Percentiles rank a stretch among this genome's conserved stretches.
These are phyloP conservation scores for Malassezia furfur DNA, from an alignment of 1,284 basidiomycete genomes.

Conservation along the genomic window DNA sequence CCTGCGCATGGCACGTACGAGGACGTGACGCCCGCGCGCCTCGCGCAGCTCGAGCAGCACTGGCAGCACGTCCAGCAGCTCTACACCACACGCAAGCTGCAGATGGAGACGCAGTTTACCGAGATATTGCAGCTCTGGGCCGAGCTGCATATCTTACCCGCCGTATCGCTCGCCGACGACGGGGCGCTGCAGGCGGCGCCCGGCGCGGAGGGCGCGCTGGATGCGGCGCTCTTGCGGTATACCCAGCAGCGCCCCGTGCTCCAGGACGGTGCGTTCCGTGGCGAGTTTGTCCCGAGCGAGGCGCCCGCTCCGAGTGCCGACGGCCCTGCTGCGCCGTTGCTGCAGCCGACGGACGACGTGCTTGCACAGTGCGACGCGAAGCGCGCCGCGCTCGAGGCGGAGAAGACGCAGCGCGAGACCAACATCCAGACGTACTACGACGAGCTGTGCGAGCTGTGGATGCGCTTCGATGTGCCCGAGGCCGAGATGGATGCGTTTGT, in stretches of 20 bases:
- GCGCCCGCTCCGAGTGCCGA: slow-evolving; percentile 6
- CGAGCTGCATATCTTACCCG: slow-evolving; percentile 30
- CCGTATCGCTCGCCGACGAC: slow-evolving; percentile 21
- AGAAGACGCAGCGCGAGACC: slow-evolving; percentile 35
- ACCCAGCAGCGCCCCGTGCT: slow-evolving; percentile 29
- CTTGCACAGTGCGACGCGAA: slow-evolving; percentile 25
- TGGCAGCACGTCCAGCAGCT: slow-evolving; percentile 31
- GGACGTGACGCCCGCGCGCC: slow-evolving; percentile 24
- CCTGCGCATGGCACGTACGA: slow-evolving; percentile 4
- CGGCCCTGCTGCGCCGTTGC: slow-evolving; percentile 15
- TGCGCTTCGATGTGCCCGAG: slow-evolving; percentile 41
- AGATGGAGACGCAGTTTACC: slow-evolving; percentile 26
- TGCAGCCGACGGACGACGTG: slow-evolving; percentile 22
- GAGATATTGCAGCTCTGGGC: slow-evolving; percentile 42
- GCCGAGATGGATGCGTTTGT: slow-evolving; percentile 46
- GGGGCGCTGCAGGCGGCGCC: slow-evolving; percentile 18
- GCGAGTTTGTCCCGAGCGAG: slow-evolving; percentile 22
- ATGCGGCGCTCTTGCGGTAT: slow-evolving; percentile 30
- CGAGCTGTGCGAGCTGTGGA: slow-evolving; percentile 44
- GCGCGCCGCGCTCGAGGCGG: slow-evolving; percentile 28
- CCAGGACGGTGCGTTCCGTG: slow-evolving; percentile 22
- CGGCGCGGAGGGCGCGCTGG: slow-evolving; percentile 18
- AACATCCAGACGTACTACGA: slow-evolving; percentile 44
- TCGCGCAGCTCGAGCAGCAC: slow-evolving; percentile 26
- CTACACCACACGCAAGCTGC: slow-evolving; percentile 24